Conservation (phyloP, 345 rosid species). For the Pistacia vera region DNA sequence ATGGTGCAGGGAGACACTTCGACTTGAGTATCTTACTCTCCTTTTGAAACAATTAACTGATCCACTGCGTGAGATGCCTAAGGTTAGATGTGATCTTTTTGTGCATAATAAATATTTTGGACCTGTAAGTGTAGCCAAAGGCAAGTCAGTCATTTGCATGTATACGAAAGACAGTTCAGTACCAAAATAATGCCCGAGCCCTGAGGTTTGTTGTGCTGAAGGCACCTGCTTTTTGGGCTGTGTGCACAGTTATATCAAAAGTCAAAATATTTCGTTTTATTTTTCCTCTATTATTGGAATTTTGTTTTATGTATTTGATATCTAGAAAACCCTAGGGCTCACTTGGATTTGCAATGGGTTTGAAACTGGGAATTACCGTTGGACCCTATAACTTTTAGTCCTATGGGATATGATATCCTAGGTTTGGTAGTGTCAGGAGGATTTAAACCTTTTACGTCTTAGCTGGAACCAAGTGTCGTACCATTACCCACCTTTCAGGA, state of each 20-base stretch:
- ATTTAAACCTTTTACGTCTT: neutral
- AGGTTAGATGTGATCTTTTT: conserved; percentile 48
- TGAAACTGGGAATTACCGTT: neutral
- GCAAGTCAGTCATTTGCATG: conserved; percentile 3
- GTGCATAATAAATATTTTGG: neutral
- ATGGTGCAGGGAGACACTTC: conserved; percentile 67
- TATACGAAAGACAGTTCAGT: neutral
- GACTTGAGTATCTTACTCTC: conserved; percentile 72
- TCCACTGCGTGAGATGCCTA: conserved; percentile 77
- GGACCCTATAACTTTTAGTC: neutral
- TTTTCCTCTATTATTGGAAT: neutral
- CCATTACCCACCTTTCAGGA: neutral
- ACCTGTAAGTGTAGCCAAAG: neutral
- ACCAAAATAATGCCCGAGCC: neutral
- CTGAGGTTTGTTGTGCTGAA: neutral
- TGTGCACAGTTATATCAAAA: too few species aligned
- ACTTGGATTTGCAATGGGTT: neutral
- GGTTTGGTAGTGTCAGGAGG: neutral
- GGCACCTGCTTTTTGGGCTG: neutral
- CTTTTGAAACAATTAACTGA: conserved; percentile 71
- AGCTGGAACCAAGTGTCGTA: neutral
- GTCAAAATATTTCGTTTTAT: neutral
- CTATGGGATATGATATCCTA: neutral
- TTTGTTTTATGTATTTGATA: too few species aligned
- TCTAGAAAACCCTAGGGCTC: too few species aligned